Evolutionary conservation across 106 monocot genomes (phyloP).

Genomic region (Phalaenopsis equestris): DNA sequence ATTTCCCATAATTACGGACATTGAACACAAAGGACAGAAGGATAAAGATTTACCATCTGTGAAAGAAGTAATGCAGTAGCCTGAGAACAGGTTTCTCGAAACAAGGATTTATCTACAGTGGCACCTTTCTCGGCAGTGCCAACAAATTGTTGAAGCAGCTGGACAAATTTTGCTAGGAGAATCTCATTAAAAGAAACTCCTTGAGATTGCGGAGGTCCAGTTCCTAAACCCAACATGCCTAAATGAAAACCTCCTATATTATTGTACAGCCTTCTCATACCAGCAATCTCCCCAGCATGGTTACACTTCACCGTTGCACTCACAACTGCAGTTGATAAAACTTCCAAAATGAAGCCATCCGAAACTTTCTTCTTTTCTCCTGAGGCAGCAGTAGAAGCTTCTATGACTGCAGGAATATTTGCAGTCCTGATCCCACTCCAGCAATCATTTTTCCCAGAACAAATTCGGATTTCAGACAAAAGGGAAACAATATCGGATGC

Average conservation of each 20-base stretch:
- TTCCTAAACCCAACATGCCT: conserved; percentile 30
- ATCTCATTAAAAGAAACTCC: conserved; percentile 73
- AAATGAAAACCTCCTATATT: conserved; percentile 79
- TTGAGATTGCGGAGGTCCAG: conserved; percentile 26
- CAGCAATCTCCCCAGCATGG: conserved; percentile 88
- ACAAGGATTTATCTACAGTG: conserved; percentile 59
- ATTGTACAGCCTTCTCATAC: conserved; percentile 87
- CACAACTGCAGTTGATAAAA: conserved; percentile 77
- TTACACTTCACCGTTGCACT: conserved; percentile 90
- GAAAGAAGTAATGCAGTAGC: conserved; percentile 93
- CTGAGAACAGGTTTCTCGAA: conserved; percentile 91
- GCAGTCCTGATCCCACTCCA: conserved; percentile 90
- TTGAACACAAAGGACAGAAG: not conserved
- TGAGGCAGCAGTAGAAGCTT: conserved; percentile 88
- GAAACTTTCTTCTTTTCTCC: conserved; percentile 71
- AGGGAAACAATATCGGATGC: conserved; percentile 83
- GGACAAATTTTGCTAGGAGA: conserved; percentile 75
- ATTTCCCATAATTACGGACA: not conserved
- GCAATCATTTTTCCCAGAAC: conserved; percentile 73
- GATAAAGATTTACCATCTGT: conserved; percentile 51
- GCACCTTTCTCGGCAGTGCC: conserved; percentile 74
- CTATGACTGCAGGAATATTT: conserved; percentile 87
- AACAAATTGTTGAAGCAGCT: conserved; percentile 88
- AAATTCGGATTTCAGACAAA: conserved; percentile 88
- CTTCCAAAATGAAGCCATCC: conserved; percentile 75